Evolutionary conservation across 345 rosid species (phyloP).

Genomic region (Camelina neglecta): DNA sequence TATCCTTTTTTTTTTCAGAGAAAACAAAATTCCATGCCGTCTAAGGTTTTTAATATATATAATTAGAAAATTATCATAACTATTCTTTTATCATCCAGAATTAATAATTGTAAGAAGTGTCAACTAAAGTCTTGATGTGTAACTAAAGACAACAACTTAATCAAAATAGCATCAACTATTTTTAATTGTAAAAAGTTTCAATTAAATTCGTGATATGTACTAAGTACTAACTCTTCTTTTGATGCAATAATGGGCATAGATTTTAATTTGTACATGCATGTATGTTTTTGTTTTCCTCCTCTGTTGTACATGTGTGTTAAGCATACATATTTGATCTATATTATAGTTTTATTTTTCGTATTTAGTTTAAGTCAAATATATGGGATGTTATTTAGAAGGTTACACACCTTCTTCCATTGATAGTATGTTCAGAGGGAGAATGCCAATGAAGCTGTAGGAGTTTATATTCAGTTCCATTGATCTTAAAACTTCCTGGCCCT

Average conservation of each 20-base stretch:
- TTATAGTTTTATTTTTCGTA: neutral
- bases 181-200: neutral
- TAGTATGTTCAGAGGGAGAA: slow-evolving; percentile 79
- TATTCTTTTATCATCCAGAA: neutral
- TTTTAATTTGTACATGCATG: neutral
- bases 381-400: neutral
- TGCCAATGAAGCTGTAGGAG: slow-evolving; percentile 84
- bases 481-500: slow-evolving; percentile 53
- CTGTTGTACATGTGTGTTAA: neutral
- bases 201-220: neutral
- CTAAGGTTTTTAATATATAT: too few species aligned
- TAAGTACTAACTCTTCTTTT: neutral
- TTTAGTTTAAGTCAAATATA: neutral
- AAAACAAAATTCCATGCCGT: too few species aligned
- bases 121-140: neutral
- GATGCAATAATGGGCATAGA: neutral
- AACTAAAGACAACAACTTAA: neutral
- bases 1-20: neutral
- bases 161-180: neutral
- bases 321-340: neutral
- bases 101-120: neutral
- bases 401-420: slow-evolving; percentile 64
- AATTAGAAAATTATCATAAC: neutral
- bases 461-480: slow-evolving; percentile 53
- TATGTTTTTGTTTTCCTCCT: neutral